Conservation (phyloP, 495 filamentous ascomycete species). For the Lepraria neglecta region DNA sequence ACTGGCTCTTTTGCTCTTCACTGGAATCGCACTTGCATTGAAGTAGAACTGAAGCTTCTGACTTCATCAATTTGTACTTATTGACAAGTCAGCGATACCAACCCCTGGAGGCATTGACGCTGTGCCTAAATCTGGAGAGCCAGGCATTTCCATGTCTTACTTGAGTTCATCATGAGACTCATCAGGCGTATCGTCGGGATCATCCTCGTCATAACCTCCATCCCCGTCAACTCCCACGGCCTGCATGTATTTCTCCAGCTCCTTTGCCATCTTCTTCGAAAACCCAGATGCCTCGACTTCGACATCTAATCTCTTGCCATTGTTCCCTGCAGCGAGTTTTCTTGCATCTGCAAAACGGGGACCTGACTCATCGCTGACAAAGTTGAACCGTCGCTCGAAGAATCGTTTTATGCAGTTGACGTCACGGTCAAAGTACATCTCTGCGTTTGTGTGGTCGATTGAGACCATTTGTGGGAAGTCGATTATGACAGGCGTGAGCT, state of each 20-base stretch:
- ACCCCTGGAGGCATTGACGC: background rate
- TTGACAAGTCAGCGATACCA: conserved; percentile 1
- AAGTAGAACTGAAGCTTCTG: background rate
- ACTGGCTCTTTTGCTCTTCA: conserved; percentile 14
- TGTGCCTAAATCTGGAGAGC: background rate
- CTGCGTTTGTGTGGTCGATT: conserved; percentile 86
- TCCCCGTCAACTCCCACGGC: conserved; percentile 58
- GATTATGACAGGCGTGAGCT: conserved; percentile 68
- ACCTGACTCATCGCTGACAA: conserved; percentile 70
- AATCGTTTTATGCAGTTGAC: conserved; percentile 90
- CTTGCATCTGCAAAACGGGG: conserved; percentile 79
- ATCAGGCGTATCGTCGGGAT: conserved; percentile 5
- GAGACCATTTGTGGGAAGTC: conserved; percentile 99
- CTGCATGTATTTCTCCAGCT: conserved; percentile 83
- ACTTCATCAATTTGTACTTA: background rate
- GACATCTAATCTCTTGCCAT: conserved; percentile 66
- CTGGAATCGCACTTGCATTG: background rate
- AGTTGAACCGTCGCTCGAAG: conserved; percentile 83
- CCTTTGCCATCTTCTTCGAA: conserved; percentile 90
- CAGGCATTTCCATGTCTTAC: background rate
- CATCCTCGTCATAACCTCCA: conserved; percentile 34
- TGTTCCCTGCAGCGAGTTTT: conserved; percentile 49
- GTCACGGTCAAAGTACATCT: conserved; percentile 93
- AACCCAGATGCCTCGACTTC: conserved; percentile 91
- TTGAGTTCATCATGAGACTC: background rate